These are phyloP conservation scores for Gremmenia infestans DNA, from an alignment of 2,329 filamentous ascomycete species.

Conservation along the genomic window DNA sequence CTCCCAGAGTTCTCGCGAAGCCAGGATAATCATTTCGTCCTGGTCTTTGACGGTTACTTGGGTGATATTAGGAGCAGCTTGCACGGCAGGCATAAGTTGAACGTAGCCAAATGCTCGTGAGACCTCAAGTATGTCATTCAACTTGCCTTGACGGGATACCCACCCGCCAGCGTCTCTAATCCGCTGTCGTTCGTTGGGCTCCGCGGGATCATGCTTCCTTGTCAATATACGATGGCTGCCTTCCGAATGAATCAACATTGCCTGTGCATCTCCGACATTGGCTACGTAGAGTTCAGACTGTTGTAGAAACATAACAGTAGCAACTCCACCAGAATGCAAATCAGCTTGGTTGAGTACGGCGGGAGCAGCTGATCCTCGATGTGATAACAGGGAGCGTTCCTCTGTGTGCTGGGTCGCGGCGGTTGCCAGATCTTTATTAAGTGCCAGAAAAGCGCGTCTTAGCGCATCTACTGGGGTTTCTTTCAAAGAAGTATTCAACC, in stretches of 20 bases:
- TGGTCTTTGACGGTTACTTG: conserved; percentile 76
- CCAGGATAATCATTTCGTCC: conserved; percentile 90
- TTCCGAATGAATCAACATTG: conserved; percentile 89
- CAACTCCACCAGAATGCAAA: conserved; percentile 82
- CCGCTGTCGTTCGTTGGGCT: conserved; percentile 74
- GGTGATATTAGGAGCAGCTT: conserved; percentile 80
- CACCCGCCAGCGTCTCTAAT: conserved; percentile 94
- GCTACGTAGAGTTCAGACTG: conserved; percentile 89
- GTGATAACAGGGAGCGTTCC: conserved; percentile 60
- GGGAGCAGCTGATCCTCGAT: conserved; percentile 66
- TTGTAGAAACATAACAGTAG: conserved; percentile 85
- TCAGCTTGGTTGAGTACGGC: conserved; percentile 85
- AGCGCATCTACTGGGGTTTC: conserved; percentile 82
- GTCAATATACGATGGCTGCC: conserved; percentile 80
- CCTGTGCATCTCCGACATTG: conserved; percentile 92
- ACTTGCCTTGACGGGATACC: conserved; percentile 87
- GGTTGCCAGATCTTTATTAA: conserved; percentile 93
- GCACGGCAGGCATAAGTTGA: conserved; percentile 85
- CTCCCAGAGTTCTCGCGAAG: conserved; percentile 92
- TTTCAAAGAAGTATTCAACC: conserved; percentile 56
- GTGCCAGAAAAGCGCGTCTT: conserved; percentile 74
- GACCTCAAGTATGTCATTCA: conserved; percentile 88
- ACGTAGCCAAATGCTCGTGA: conserved; percentile 95
- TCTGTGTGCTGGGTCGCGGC: conserved; percentile 76
- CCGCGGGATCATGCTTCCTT: conserved; percentile 87